Evolutionary conservation across 768 basidiomycete species (phyloP), one percentile per base, ranked within the genome.

Genomic region (Cytidiella melzeri): DNA sequence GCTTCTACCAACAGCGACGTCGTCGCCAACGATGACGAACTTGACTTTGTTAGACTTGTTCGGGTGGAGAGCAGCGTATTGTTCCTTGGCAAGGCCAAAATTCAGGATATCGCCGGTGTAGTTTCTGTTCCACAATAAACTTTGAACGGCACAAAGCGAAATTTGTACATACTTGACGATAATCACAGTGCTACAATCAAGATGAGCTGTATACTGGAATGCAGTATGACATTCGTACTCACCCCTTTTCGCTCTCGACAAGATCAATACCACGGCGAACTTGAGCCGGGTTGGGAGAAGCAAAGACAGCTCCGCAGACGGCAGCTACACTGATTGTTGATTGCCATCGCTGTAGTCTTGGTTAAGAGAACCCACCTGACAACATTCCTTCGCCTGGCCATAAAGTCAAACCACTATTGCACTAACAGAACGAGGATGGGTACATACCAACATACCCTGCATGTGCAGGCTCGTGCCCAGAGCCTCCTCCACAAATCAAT

Each of bases 41-140:
- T 76, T 81, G 61, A 90, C 76, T 23, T 69, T 69, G 45, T 84
- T 76, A 1, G 84, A 76, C 58, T 82, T 81, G 20, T 80, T 75
- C 0, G 88, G 83, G 48, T 85, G 75, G 42, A 72, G 65, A 4
- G 88, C 81, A 3, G 87, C 82, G 52, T 85, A 84, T 56, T 88
- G 85, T 59, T 95, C 91, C 56, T 81, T 85, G 3, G 92, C 92
- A 9, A 95, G 76, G 20, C 92, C 92, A 59, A 95, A 95, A 61
- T 93, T 91, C 41, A 95, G 80, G 30, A 92, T 77, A 57, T 95
- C 92, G 15, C 92, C 92, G 0, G 90, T 92, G 61, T 92, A 92
- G 58, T 92, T 92, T 64, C 86, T 90, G 50, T 41, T 27, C 23
- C 48, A 24, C 24, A 36, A 12, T 11, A 20, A 21, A 26, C 9